Base-by-base conservation (phyloP, 768 basidiomycete species). In the Tricholoma furcatifolium region DNA sequence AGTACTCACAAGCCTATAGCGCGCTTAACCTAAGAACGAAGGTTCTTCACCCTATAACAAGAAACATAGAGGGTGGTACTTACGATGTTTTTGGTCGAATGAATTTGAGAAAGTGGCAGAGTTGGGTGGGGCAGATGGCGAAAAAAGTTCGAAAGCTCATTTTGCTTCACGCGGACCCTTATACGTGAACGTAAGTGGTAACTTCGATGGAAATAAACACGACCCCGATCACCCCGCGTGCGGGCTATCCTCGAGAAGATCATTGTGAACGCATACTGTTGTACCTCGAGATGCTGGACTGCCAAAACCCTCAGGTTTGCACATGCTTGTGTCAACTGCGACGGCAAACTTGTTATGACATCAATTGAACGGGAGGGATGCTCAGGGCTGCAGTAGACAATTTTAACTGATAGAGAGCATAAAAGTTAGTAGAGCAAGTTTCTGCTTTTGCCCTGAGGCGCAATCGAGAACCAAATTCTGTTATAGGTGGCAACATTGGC, bases 131-230 rank as follows among this genome's bases (percentile, higher is more conserved):
- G 70, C 70, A 68, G 68, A 69, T 69, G 70, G 73, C 71, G 70
- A 73, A 74, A 35, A 75, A 70, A 69, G 70, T 64, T 66, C 56
- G 62, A 61, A 59, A 59, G 61, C 63, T 67, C 74, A 78, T 78
- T 72, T 74, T 76, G 70, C 70, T 69, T 74, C 66, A 72, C 69
- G 70, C 81, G 79, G 80, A 74, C 78, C n/a, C 80, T 83, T 82
- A 81, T 82, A 82, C 72, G 65, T 74, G 63, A 65, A 64, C 60
- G 59, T 67, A 71, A 70, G 66, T 67, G 71, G 73, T 67, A 68
- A 65, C 74, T 76, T 75, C 74, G 70, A 75, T 76, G 70, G 69
- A 70, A 65, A 61, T 71, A 62, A 60, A 60, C 62, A 65, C 56
- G 70, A 62, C 72, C 72, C 73, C 74, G 62, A 67, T 60, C 70